Conservation (phyloP, 352 stramenopile species). For the Phytopythium chamaehyphon region DNA sequence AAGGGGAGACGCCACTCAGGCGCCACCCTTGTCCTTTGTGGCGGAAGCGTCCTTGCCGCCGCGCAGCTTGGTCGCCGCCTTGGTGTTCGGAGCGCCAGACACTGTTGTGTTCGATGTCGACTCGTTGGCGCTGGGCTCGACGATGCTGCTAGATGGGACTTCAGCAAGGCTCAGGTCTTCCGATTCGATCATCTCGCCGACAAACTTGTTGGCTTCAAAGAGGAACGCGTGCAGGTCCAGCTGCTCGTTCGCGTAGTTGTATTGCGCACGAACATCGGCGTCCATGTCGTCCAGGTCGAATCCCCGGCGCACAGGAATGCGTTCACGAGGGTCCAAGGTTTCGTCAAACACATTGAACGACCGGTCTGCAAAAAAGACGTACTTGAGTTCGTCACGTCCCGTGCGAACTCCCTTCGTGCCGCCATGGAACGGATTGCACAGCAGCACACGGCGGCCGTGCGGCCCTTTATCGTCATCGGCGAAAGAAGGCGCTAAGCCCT, state of each 20-base stretch:
- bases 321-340: constrained; percentile 40
- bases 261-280: constrained; percentile 32
- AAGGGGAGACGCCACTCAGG: too few relatives aligned
- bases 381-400: constrained; percentile 49
- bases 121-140: neutral
- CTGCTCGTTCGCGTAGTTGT: constrained; percentile 45
- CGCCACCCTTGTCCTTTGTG: too few relatives aligned
- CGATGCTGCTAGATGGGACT: neutral
- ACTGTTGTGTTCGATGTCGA: too few relatives aligned
- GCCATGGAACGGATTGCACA: constrained; percentile 73
- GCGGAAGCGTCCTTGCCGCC: too few relatives aligned
- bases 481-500: constrained; percentile 11
- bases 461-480: constrained; percentile 15
- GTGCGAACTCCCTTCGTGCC: constrained; percentile 63
- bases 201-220: constrained; percentile 64
- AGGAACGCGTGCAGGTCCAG: constrained; percentile 74
- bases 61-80: too few relatives aligned
- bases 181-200: constrained; percentile 15
- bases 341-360: constrained; percentile 67
- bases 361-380: constrained; percentile 60
- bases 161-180: neutral
- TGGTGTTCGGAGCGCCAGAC: too few relatives aligned
- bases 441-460: constrained; percentile 40
- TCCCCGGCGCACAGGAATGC: constrained; percentile 42
- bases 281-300: constrained; percentile 68